Base-by-base conservation (phyloP, 805 yeast genomes). In the Yarrowia divulgata region DNA sequence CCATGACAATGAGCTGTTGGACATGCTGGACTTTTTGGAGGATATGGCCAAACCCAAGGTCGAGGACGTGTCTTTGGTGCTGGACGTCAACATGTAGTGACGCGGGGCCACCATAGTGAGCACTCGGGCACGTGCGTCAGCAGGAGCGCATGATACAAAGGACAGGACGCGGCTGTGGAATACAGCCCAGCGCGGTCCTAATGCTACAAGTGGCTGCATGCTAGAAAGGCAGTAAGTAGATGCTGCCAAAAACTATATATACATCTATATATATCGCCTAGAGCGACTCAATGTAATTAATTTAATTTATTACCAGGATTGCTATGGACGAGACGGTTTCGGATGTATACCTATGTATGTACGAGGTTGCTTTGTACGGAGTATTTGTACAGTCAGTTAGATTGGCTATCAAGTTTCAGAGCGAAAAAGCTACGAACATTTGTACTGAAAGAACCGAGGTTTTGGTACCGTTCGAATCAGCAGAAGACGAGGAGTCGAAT, bases 1-100 rank as follows among this genome's bases (percentile, higher is more conserved):
- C 37, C 99, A 95, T 78, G 99, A 95, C 79, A 93, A 93, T 77
- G 99, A 95, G 82, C 83, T 95, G 74, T 79, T 91, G 71, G 99
- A 95, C 79, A 86, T 95, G 79, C 81, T 95, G 68, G 99, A 98
- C 14, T 87, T 95, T 71, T 83, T 95, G 73, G 91, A 92, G 78
- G 98, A 95, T 77, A 80, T 95, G 69, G 86, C 97, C 8, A 80
- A 84, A 72, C 77, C 83, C 12, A 83, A 83, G 57, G 97, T 95
- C 68, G 89, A 88, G 72, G 97, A 95, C 79, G 96, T 95, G 43
- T 88, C 93, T 45, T 79, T 88, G 72, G 94, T 94, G 57, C 84
- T 95, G 74, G 97, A 94, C 79, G 91, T 92, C 9, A 74, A 73
- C 64, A 73, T 75, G 35, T 73, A 67, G 16, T n/a, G n/a, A n/a